These are phyloP conservation scores for Wakefieldia striispora DNA, from an alignment of 768 basidiomycete genomes.

Conservation along the genomic window DNA sequence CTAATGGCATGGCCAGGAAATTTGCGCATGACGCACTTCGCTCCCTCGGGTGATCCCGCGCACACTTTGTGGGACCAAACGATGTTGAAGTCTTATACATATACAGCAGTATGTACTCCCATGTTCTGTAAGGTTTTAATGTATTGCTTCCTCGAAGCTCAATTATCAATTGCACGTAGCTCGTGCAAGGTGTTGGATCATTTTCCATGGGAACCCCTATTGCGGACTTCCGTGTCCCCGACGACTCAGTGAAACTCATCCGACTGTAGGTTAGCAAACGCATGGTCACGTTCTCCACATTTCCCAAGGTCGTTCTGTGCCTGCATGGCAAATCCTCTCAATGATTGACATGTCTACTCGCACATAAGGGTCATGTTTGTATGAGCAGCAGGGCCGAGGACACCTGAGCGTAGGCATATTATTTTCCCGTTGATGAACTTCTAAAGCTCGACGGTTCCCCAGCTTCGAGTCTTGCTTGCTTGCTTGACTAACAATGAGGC, in stretches of 20 bases:
- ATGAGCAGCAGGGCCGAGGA: background rate
- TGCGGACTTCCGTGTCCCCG: constrained; percentile 4
- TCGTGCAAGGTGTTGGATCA: background rate
- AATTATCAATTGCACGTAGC: background rate
- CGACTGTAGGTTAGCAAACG: background rate
- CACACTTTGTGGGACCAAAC: constrained; percentile 3
- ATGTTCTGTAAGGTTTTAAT: constrained; percentile 3
- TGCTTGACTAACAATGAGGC: background rate
- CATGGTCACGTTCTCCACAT: background rate
- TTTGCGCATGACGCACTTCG: constrained; percentile 7
- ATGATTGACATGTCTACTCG: constrained; percentile 1
- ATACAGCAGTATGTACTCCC: background rate
- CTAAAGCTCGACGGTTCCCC: background rate
- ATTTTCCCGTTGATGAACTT: background rate
- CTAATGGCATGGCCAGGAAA: constrained; percentile 9
- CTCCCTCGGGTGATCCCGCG: background rate
- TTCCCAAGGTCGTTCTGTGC: constrained; percentile 8
- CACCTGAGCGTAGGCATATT: background rate
- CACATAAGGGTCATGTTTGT: background rate
- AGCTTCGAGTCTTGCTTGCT: background rate
- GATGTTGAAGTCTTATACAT: constrained; percentile 1
- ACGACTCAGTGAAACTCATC: background rate
- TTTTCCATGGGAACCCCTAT: constrained; percentile 11
- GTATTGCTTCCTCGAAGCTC: constrained; percentile 1
- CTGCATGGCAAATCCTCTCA: background rate